phyloP scores from a whole-genome alignment of 2,329 filamentous ascomycete genomes.

The Rhynchosporium graminicola region DNA sequence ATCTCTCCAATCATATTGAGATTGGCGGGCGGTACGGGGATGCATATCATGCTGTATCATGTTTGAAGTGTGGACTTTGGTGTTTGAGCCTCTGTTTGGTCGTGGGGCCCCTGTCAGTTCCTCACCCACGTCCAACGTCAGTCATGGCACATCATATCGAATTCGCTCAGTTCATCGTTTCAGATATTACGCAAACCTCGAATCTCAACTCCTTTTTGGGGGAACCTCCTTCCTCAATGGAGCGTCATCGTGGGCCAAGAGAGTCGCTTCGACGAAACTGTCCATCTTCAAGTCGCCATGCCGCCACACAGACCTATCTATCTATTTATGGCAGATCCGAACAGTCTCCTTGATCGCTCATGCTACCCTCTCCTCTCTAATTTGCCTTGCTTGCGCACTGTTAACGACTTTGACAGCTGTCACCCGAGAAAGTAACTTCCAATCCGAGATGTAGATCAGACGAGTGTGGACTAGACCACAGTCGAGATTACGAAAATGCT shows the following conservation, averaged over 20 bases:
- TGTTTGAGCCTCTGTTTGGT: constrained; percentile 33
- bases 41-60: constrained; percentile 21
- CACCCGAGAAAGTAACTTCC: constrained; percentile 22
- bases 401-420: constrained; percentile 23
- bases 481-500: constrained; percentile 20
- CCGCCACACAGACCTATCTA: constrained; percentile 13
- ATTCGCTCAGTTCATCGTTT: constrained; percentile 25
- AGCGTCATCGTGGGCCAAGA: constrained; percentile 14
- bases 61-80: constrained; percentile 26
- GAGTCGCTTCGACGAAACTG: constrained; percentile 18
- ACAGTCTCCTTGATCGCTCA: constrained; percentile 5
- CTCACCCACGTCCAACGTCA: constrained; percentile 20
- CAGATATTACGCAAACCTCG: constrained; percentile 22
- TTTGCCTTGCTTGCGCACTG: constrained; percentile 18
- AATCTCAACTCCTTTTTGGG: constrained; percentile 27
- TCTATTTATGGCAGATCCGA: constrained; percentile 22
- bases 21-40: constrained; percentile 14
- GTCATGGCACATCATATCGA: constrained; percentile 14
- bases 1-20: background rate
- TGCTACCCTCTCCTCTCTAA: constrained; percentile 4
- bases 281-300: constrained; percentile 8
- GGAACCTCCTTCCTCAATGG: background rate
- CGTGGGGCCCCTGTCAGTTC: constrained; percentile 14
- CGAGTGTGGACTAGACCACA: constrained; percentile 29
- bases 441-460: constrained; percentile 36